Conservation (phyloP, 176 grass and related monocot genomes). For the Hordeum vulgare region MorexV3_pseudomolecules_assembly NC_058523.1:9032667-9033166, state of each 20-base stretch:
- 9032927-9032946: too few relatives aligned
- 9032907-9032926: too few relatives aligned
- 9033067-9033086: not conserved
- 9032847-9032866: not conserved
- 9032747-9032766: too few relatives aligned
- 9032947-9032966: too few relatives aligned
- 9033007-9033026: too few relatives aligned
- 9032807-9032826: not conserved
- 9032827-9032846: not conserved
- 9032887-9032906: not conserved
- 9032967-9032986: too few relatives aligned
- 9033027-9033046: not conserved
- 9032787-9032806: constrained; percentile 27
- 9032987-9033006: too few relatives aligned
- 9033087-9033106: constrained; percentile 20
- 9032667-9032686: too few relatives aligned
- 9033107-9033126: not conserved
- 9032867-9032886: not conserved
- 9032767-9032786: constrained; percentile 47
- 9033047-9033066: not conserved
- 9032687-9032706: too few relatives aligned
- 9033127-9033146: not conserved
- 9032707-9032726: too few relatives aligned
- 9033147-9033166: not conserved
- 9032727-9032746: not conserved